Percentiles rank a stretch among this genome's conserved stretches.
phyloP scores from a whole-genome alignment of 2,329 filamentous ascomycete genomes.

The Scorias spongiosa region DNA sequence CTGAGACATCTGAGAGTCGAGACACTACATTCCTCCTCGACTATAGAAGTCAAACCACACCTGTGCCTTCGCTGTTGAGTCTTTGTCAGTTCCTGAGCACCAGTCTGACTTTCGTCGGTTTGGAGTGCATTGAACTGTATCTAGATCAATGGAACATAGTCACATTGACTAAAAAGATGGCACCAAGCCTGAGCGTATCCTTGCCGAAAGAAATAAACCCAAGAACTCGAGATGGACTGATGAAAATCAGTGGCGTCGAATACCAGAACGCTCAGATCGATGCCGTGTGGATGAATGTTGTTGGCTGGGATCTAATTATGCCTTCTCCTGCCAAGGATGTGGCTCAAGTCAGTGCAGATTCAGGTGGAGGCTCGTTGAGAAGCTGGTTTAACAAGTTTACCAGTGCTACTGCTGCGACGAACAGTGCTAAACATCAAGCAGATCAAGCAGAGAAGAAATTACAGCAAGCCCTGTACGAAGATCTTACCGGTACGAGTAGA shows the following conservation, averaged over 20 bases:
- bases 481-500: slow-evolving; percentile 53
- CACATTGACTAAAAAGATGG: slow-evolving; percentile 67
- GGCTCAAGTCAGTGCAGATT: slow-evolving; percentile 32
- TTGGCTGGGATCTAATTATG: slow-evolving; percentile 61
- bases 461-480: slow-evolving; percentile 50
- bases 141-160: slow-evolving; percentile 77
- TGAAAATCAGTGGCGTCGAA: slow-evolving; percentile 70
- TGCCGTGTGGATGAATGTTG: slow-evolving; percentile 71
- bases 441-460: slow-evolving; percentile 47
- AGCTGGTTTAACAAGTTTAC: slow-evolving; percentile 64
- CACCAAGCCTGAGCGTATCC: slow-evolving; percentile 55
- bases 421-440: slow-evolving; percentile 37
- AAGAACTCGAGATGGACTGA: slow-evolving; percentile 70
- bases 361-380: slow-evolving; percentile 32
- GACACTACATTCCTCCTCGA: slow-evolving; percentile 91
- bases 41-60: slow-evolving; percentile 77
- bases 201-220: slow-evolving; percentile 70
- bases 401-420: slow-evolving; percentile 38
- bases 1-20: slow-evolving; percentile 36
- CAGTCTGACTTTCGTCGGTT: slow-evolving; percentile 85
- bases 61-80: slow-evolving; percentile 70
- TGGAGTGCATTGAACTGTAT: slow-evolving; percentile 77
- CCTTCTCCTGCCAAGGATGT: slow-evolving; percentile 3
- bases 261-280: slow-evolving; percentile 85
- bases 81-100: slow-evolving; percentile 87